Conservation (phyloP, 768 basidiomycete species). For the Russula earlei region DNA sequence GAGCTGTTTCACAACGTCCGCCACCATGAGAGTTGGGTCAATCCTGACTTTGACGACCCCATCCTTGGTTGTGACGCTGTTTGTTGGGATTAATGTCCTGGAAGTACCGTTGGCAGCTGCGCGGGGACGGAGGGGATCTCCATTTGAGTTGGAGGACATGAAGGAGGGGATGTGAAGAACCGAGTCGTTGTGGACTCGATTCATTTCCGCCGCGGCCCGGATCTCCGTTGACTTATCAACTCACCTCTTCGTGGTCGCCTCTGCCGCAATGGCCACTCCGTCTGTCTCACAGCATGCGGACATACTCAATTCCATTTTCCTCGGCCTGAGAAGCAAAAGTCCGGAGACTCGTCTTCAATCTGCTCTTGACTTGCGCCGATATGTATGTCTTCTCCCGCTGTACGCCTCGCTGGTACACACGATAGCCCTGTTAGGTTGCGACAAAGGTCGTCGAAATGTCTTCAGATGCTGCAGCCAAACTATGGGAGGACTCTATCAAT, state of each 20-base stretch:
- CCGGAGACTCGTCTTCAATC: slow-evolving; percentile 57
- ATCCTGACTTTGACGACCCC: slow-evolving; percentile 79
- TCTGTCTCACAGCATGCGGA: slow-evolving; percentile 50
- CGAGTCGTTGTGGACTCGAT: not conserved
- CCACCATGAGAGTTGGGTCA: slow-evolving; percentile 73
- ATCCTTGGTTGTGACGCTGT: slow-evolving; percentile 70
- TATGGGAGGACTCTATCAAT: slow-evolving; percentile 83
- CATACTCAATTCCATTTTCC: slow-evolving; percentile 56
- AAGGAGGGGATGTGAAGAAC: not conserved
- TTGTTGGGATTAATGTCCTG: slow-evolving; percentile 63
- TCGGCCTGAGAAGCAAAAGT: slow-evolving; percentile 52
- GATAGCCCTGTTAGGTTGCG: slow-evolving; percentile 43
- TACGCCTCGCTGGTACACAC: not conserved
- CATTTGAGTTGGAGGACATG: slow-evolving; percentile 12
- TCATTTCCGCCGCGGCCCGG: not conserved
- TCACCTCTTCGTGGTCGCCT: not conserved
- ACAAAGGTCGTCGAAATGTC: slow-evolving; percentile 71
- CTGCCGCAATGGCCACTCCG: slow-evolving; percentile 48
- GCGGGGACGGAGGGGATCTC: slow-evolving; percentile 6
- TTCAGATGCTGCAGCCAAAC: slow-evolving; percentile 66
- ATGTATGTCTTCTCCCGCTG: slow-evolving; percentile 38
- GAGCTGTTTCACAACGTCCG: slow-evolving; percentile 77
- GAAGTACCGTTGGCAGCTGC: slow-evolving; percentile 16
- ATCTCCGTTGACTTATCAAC: not conserved
- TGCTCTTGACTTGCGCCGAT: slow-evolving; percentile 63